Evolutionary conservation across 2,329 filamentous ascomycete genomes (phyloP).

Genomic region (Periconia digitata): DNA sequence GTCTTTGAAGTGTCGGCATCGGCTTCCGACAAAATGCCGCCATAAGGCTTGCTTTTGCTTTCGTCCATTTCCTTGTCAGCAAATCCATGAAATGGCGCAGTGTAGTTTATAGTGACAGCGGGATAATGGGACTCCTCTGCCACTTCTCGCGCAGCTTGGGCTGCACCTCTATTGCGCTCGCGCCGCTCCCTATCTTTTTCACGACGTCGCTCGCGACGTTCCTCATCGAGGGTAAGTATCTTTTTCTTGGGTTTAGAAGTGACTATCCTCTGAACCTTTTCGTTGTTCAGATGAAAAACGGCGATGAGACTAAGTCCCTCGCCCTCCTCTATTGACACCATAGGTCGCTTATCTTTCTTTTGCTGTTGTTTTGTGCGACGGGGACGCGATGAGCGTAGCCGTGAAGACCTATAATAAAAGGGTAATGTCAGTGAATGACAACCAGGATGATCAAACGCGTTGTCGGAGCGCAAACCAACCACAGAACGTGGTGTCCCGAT

Average conservation of each 20-base stretch:
- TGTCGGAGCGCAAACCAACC: too few species aligned
- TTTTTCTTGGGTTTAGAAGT: constrained; percentile 59
- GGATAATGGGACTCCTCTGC: constrained; percentile 57
- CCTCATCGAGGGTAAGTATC: constrained; percentile 30
- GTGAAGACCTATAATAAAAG: too few species aligned
- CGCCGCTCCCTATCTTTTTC: constrained; percentile 43
- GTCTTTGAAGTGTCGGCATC: constrained; percentile 93
- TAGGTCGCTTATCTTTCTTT: constrained; percentile 37
- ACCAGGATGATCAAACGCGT: too few species aligned
- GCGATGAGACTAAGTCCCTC: constrained; percentile 33
- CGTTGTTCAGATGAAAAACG: constrained; percentile 48
- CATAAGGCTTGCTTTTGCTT: constrained; percentile 89
- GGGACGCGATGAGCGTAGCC: constrained; percentile 33
- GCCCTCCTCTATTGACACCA: constrained; percentile 40
- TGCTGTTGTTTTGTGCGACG: constrained; percentile 38
- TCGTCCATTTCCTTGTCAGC: constrained; percentile 89
- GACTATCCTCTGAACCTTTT: constrained; percentile 63
- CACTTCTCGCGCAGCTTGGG: constrained; percentile 41
- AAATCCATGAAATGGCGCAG: constrained; percentile 83
- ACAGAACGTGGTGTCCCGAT: too few species aligned
- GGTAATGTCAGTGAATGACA: too few species aligned
- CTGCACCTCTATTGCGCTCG: constrained; percentile 52
- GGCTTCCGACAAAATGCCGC: constrained; percentile 83
- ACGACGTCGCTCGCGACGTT: constrained; percentile 33
- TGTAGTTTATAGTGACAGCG: constrained; percentile 64